Base-by-base conservation (phyloP, 2,329 filamentous ascomycete genomes). In the Cryphonectria naterciae region DNA sequence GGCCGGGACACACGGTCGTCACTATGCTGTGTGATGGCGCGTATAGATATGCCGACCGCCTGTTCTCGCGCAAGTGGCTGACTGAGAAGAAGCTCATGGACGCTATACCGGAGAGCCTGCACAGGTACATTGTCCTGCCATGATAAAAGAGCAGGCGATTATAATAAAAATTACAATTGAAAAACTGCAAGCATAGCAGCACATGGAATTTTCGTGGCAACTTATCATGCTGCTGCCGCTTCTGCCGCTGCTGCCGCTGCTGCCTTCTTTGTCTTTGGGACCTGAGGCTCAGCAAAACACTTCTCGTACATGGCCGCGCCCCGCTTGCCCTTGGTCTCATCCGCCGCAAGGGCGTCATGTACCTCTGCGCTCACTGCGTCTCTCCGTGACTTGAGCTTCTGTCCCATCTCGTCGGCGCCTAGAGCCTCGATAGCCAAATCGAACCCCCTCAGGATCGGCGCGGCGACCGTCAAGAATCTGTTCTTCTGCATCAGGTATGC, bases 21-120 rank as follows among this genome's bases (percentile, higher is more conserved):
- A 99, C 96, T 1, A 88, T 98, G 70, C 87, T 99, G 61, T 97
- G 94, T 78, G 96, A 99, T 79, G 96, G 96, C 72, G 96, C 96
- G n/a, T 98, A 99, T 80, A 86, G 96, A 78, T 99, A 99, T 80
- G 96, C 96, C 6, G 96, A 99, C 74, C 87, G 96, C 49, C 81
- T 99, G 73, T 99, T 99, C 83, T 97, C 93, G 62, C 89, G 89
- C 80, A 95, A 92, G 81, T 99, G 96, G 96, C 83, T 99, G 75
- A 86, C 90, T 80, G 89, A 91, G 77, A 99, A 98, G 89, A 92
- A 92, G 70, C 84, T 99, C 74, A 81, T 96, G 62, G 88, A 84
- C 39, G 91, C 94, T 60, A 91, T 99, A 79, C 96, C 96, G 8
- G 88, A 93, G 83, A 91, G 93, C 79, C 81, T 98, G 79, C 89